Base-by-base conservation (phyloP, 176 grass and related monocot species). In the Phyllostachys edulis region DNA sequence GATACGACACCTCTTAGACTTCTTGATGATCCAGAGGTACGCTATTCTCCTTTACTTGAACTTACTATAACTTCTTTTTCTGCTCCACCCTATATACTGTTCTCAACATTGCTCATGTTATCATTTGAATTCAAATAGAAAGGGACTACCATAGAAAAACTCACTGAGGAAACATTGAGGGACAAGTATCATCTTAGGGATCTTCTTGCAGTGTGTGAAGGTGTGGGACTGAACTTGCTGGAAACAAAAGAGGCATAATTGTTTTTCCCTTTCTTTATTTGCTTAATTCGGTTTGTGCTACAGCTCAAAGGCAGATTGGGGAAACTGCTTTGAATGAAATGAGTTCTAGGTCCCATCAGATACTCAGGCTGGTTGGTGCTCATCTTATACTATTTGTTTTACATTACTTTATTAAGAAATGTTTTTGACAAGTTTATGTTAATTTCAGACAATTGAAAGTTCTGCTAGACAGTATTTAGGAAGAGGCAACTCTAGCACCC, bases 331-430 rank as follows among this genome's bases (percentile, higher is more conserved):
- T 96, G 82, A 99, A 99, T 71, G 97, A 99, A 88, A 85, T 79
- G 46, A 99, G 97, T 83, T 99, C 97, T 44, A 93, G 97, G 80
- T 96, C 97, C 46, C 97, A 99, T 90, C 97, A 99, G 90, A 96
- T 99, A 89, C 97, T 99, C 65, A 90, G 97, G 89, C 82, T 99
- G 93, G 96, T 98, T 55, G 46, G 93, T 70, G 59, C 16, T 41
- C 41, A n/a, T 82, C 32, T 77, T 78, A 67, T 40, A 82, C 1
- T 82, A 7, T 66, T 20, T 67, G 37, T 17, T 73, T 21, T 29
- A 60, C 10, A 59, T 54, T 50, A 68, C 21, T 61, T 40, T 34
- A 14, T 77, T 34, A 32, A 17, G 36, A 67, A 37, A 21, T 17
- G 36, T 37, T 87, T 57, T 55, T 86, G 34, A 92, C 6, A 42